A percentile compares a stretch with the other conserved stretches of the same genome.
Evolutionary conservation across 352 stramenopile species (phyloP).

Genomic region (Globisporangium barbulae): DNA sequence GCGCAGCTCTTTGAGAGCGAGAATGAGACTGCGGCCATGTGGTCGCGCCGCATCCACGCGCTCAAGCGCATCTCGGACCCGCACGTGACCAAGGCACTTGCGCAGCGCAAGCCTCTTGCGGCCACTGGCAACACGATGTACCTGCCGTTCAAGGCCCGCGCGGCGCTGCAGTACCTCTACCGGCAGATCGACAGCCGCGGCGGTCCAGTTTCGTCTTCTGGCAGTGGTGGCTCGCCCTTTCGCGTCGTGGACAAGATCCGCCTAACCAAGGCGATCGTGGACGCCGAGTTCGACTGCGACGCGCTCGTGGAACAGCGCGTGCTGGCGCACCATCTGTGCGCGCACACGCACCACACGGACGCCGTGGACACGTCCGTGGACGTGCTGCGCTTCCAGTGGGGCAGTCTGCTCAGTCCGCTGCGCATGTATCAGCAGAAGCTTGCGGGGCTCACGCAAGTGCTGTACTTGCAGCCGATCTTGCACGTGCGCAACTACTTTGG

Average conservation of each 20-base stretch:
- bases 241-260: slow-evolving; percentile 76
- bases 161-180: slow-evolving; percentile 66
- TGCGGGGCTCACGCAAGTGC: slow-evolving; percentile 16
- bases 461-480: slow-evolving; percentile 39
- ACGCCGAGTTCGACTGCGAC: slow-evolving; percentile 72
- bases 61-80: slow-evolving; percentile 36
- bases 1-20: slow-evolving; percentile 52
- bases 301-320: slow-evolving; percentile 46
- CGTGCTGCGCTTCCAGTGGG: slow-evolving; percentile 53
- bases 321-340: slow-evolving; percentile 51
- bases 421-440: slow-evolving; percentile 20
- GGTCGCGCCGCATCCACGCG: slow-evolving; percentile 60
- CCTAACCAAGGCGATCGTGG: slow-evolving; percentile 65
- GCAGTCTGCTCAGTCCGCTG: slow-evolving; percentile 28
- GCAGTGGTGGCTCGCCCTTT: slow-evolving; percentile 39
- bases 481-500: slow-evolving; percentile 81
- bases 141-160: slow-evolving; percentile 46
- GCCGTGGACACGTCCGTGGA: slow-evolving; percentile 70
- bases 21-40: slow-evolving; percentile 54
- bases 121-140: slow-evolving; percentile 16
- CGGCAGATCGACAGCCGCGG: slow-evolving; percentile 51
- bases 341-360: slow-evolving; percentile 53
- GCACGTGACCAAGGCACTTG: slow-evolving; percentile 22
- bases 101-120: neutral
- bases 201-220: slow-evolving; percentile 17